Evolutionary conservation across 306 rosid genomes (phyloP).

Genomic region (Sophora flavescens): DNA sequence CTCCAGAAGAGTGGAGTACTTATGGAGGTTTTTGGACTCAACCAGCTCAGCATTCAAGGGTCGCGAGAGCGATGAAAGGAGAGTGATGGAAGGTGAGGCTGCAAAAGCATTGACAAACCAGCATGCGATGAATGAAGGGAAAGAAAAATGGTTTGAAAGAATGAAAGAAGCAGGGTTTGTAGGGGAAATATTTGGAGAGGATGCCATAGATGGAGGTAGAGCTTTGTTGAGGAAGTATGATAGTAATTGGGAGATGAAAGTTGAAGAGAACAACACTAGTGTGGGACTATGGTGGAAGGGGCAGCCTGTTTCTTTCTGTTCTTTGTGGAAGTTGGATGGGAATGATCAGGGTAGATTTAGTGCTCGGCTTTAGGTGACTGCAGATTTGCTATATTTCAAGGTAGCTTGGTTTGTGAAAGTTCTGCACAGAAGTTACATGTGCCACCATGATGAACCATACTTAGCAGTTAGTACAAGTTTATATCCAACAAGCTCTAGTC

Average conservation of each 20-base stretch:
- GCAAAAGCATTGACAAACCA: constrained; percentile 71
- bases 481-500: neutral
- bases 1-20: constrained; percentile 65
- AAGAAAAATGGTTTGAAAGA: constrained; percentile 85
- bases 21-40: constrained; percentile 89
- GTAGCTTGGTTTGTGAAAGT: neutral
- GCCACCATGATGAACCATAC: neutral
- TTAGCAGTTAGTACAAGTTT: neutral
- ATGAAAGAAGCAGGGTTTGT: constrained; percentile 76
- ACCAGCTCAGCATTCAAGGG: constrained; percentile 84
- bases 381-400: neutral
- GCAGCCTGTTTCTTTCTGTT: constrained; percentile 80
- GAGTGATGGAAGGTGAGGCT: constrained; percentile 93
- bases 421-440: neutral
- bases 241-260: constrained; percentile 83
- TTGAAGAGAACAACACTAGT: constrained; percentile 66
- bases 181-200: constrained; percentile 66
- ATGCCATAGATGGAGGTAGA: constrained; percentile 75
- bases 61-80: constrained; percentile 79
- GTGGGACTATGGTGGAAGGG: constrained; percentile 87
- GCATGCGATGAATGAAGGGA: constrained; percentile 81
- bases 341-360: constrained; percentile 28
- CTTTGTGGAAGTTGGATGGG: constrained; percentile 70
- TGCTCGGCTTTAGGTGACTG: constrained; percentile 21
- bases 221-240: constrained; percentile 91